Evolutionary conservation across 108 stramenopile species (phyloP).

Genomic region (Schizochytrium sp.): DNA sequence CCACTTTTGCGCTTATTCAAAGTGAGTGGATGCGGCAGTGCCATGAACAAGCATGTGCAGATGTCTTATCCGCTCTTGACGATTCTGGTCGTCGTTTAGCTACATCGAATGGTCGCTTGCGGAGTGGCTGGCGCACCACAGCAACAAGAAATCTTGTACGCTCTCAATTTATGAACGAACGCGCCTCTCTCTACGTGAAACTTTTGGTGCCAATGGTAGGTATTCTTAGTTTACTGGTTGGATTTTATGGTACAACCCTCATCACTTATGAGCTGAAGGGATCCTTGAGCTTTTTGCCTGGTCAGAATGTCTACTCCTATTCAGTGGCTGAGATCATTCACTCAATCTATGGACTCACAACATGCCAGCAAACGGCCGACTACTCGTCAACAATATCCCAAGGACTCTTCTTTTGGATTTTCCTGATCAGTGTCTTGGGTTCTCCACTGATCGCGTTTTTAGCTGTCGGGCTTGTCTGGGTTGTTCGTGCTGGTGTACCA

Average conservation of each 20-base stretch:
- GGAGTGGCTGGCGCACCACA: slow-evolving; percentile 16
- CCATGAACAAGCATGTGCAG: neutral
- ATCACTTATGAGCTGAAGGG: neutral
- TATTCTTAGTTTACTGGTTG: neutral
- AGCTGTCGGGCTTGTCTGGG: neutral
- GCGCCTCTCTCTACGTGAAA: neutral
- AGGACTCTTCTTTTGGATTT: neutral
- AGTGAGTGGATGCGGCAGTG: slow-evolving; percentile 34
- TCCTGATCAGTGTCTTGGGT: neutral
- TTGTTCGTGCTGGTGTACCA: neutral
- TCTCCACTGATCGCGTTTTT: neutral
- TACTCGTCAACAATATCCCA: neutral
- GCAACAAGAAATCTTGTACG: neutral
- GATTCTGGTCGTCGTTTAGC: neutral
- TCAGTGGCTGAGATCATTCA: neutral
- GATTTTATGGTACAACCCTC: slow-evolving; percentile 12
- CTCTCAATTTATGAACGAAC: neutral
- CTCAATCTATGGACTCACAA: neutral
- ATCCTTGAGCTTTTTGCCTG: neutral
- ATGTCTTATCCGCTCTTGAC: neutral
- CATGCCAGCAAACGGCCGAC: neutral
- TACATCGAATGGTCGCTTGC: neutral
- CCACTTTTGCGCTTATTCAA: slow-evolving; percentile 7
- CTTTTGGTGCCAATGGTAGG: neutral
- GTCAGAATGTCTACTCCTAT: slow-evolving; percentile 14